Evolutionary conservation across 2,329 filamentous ascomycete species (phyloP), one percentile per base, ranked within the genome.

Genomic region (Claviceps fusiformis): DNA sequence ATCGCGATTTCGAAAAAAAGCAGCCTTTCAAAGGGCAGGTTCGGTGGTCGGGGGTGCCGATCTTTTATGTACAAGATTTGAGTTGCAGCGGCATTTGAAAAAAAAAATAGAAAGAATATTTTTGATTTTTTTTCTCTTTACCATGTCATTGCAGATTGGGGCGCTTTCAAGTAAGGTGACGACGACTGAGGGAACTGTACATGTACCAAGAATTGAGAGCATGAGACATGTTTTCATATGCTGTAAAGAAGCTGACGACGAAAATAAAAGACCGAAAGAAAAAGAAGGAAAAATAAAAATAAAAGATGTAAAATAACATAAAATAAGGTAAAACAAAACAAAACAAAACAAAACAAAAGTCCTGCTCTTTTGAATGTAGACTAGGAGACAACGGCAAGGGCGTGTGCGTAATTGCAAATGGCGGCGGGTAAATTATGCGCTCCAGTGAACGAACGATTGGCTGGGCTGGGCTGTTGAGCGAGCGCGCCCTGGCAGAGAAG

Each of bases 91-190:
- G 15, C 31, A 33, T 13, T 11, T 4, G 39, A 45, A 33, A 45
- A 52, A 37, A 56, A 19, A 19, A 19, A 19, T 19, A 19, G 19
- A 19, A 19, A 19, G 19, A 19, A 45, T n/a, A 24, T 13, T 11
- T 24, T 29, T 29, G 29, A 13, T 46, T 41, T 11, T 37, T 45
- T 24, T 13, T 45, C 27, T 27, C 11, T 19, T 45, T 13, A 29
- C 19, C 31, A 50, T 41, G 51, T 53, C 45, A 56, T 24, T 24
- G 29, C 50, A 56, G 53, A 50, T 27, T 13, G 50, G 54, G 50
- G 6, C 4, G 29, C 27, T 33, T n/a, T 13, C 44, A 19, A 50
- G 52, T n/a, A 41, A 53, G 33, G 46, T 39, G 39, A 24, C 11
- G 19, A 46, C 24, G 11, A 19, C 19, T 19, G 24, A 29, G 41